A percentile compares a stretch with the other conserved stretches of the same genome.
These are phyloP conservation scores for Murraya paniculata DNA, from an alignment of 345 rosid species.

Conservation along the genomic window DNA sequence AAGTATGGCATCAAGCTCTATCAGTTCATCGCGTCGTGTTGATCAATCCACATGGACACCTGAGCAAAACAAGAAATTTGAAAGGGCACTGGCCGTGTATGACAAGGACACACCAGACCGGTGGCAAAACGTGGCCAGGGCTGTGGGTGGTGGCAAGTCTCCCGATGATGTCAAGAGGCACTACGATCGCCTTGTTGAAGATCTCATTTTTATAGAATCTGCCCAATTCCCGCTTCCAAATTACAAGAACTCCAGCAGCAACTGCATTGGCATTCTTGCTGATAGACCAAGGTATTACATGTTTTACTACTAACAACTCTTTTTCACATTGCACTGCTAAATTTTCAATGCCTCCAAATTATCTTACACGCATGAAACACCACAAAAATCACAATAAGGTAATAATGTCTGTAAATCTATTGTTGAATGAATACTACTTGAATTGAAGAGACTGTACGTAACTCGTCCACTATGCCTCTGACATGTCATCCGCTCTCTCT, in stretches of 20 bases:
- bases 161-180: slow-evolving; percentile 77
- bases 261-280: slow-evolving; percentile 28
- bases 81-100: slow-evolving; percentile 74
- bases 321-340: not conserved
- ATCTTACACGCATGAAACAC: slow-evolving; percentile 2
- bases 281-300: slow-evolving; percentile 39
- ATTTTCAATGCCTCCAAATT: not conserved
- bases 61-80: slow-evolving; percentile 76
- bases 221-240: slow-evolving; percentile 69
- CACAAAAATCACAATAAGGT: not conserved
- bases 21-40: slow-evolving; percentile 40
- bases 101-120: slow-evolving; percentile 92
- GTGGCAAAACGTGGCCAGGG: slow-evolving; percentile 84
- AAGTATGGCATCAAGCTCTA: slow-evolving; percentile 45
- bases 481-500: slow-evolving; percentile 7
- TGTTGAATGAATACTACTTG: not conserved
- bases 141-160: slow-evolving; percentile 68
- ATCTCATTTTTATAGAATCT: slow-evolving; percentile 64
- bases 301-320: not conserved
- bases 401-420: not conserved
- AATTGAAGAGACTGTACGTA: not conserved
- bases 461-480: slow-evolving; percentile 17
- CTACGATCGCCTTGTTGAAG: slow-evolving; percentile 81
- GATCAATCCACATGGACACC: slow-evolving; percentile 59
- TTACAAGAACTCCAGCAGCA: slow-evolving; percentile 39